phyloP scores from a whole-genome alignment of 768 basidiomycete species.

The Clavaria fumosa region DNA sequence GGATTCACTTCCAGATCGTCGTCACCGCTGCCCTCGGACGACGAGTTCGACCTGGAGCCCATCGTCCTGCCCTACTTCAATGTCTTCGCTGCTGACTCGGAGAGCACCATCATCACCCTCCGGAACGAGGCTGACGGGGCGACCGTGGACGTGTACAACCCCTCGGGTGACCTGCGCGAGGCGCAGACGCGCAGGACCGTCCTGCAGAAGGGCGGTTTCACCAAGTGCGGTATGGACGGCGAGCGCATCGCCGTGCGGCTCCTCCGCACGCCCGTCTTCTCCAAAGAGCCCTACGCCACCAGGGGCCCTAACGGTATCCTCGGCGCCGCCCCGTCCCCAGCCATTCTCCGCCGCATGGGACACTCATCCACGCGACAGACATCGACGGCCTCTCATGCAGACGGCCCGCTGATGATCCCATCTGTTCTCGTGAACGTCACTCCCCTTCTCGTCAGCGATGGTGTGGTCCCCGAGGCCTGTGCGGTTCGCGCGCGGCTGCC shows the following conservation, averaged over 20 bases:
- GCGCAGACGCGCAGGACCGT: constrained; percentile 50
- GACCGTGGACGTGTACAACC: constrained; percentile 47
- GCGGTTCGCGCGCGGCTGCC: constrained; percentile 43
- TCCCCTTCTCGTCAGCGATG: constrained; percentile 24
- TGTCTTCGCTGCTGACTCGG: constrained; percentile 50
- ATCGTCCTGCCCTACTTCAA: constrained; percentile 53
- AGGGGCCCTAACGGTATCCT: constrained; percentile 23
- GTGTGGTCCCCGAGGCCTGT: constrained; percentile 29
- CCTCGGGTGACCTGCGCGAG: constrained; percentile 40
- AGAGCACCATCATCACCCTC: constrained; percentile 40
- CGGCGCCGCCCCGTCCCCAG: constrained; percentile 17
- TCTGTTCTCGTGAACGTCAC: constrained; percentile 39
- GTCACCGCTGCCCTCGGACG: constrained; percentile 9
- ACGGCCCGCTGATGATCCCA: constrained; percentile 48
- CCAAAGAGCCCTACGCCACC: constrained; percentile 15
- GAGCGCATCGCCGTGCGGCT: constrained; percentile 40
- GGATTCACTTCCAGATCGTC: constrained; percentile 12
- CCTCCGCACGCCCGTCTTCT: constrained; percentile 7
- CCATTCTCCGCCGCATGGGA: no score
- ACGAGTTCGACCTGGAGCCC: constrained; percentile 17
- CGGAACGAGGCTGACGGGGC: constrained; percentile 38
- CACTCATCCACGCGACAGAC: constrained; percentile 12
- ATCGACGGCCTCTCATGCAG: constrained; percentile 16
- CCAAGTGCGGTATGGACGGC: constrained; percentile 47
- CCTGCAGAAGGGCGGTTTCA: constrained; percentile 40